Evolutionary conservation across 1,284 basidiomycete species (phyloP).

Genomic region (Anthracocystis panici-leucophaei): DNA sequence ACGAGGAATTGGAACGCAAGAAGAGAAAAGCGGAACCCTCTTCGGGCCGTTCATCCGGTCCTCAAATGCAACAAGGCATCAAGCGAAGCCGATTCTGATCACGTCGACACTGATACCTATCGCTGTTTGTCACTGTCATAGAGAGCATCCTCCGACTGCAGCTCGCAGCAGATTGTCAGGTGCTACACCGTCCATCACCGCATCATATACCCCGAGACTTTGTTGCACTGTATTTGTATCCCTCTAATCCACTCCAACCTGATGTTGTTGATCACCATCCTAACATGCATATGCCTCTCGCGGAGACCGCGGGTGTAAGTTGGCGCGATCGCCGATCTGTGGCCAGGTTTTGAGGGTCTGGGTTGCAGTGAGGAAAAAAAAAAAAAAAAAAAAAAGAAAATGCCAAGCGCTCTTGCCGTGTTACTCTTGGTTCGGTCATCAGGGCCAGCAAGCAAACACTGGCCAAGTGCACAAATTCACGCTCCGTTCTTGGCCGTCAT

Average conservation of each 20-base stretch:
- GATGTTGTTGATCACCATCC: too few species aligned
- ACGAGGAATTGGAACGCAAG: constrained; percentile 58
- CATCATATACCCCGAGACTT: too few species aligned
- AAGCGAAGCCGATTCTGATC: constrained; percentile 59
- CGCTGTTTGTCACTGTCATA: background rate
- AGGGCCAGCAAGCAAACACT: background rate
- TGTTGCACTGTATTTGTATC: too few species aligned
- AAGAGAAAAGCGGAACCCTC: constrained; percentile 32
- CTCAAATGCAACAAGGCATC: constrained; percentile 53
- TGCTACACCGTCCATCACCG: too few species aligned
- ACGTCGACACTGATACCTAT: background rate
- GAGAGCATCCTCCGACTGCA: background rate
- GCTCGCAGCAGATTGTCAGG: too few species aligned
- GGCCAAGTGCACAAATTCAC: background rate
- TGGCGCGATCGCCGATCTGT: too few species aligned
- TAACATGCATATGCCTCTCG: too few species aligned
- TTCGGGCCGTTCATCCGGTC: constrained; percentile 29
- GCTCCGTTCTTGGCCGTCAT: constrained; percentile 5
- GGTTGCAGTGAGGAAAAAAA: background rate
- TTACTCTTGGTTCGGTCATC: background rate
- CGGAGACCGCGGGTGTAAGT: too few species aligned
- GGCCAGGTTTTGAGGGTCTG: too few species aligned
- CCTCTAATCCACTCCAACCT: too few species aligned
- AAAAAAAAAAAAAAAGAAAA: background rate
- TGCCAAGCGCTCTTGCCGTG: constrained; percentile 4